Percentiles rank a stretch among this genome's conserved stretches.
Conservation (phyloP, 1,284 basidiomycete genomes). For the Irpex sp. region DNA sequence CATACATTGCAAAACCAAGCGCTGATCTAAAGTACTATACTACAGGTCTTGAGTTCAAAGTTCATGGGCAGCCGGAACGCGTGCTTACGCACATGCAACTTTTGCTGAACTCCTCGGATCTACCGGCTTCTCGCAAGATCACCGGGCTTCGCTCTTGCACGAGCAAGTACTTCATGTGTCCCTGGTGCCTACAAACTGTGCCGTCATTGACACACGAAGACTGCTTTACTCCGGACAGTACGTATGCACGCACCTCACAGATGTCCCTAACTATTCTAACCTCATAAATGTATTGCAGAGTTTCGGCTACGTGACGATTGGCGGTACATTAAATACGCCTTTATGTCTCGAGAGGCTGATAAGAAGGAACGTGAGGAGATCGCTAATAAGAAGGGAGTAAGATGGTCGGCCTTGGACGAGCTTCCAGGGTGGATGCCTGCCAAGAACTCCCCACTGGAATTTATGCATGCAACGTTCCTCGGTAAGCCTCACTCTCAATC, state of each 20-base stretch:
- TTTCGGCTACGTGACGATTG: constrained; percentile 9
- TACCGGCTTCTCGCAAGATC: constrained; percentile 17
- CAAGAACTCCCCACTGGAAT: constrained; percentile 9
- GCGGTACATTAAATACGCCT: constrained; percentile 18
- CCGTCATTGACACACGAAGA: neutral
- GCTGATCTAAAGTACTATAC: neutral
- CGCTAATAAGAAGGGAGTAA: constrained; percentile 12
- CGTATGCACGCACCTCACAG: neutral
- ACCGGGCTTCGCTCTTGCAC: constrained; percentile 6
- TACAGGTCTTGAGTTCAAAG: constrained; percentile 3
- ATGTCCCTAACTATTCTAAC: neutral
- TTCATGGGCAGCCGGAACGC: neutral
- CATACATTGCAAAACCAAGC: neutral
- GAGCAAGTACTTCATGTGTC: constrained; percentile 9
- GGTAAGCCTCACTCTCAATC: too few relatives aligned
- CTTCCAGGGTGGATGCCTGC: constrained; percentile 18
- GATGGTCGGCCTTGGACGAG: constrained; percentile 14
- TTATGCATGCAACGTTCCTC: constrained; percentile 6
- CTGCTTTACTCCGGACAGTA: constrained; percentile 6
- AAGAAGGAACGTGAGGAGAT: constrained; percentile 9
- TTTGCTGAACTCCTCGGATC: constrained; percentile 12
- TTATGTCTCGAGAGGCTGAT: constrained; percentile 6
- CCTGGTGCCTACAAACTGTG: constrained; percentile 8
- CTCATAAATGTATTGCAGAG: neutral
- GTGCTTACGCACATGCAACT: constrained; percentile 7